These are phyloP conservation scores for Xylaria palmicola DNA, from an alignment of 495 filamentous ascomycete genomes.

Conservation along the genomic window DNA sequence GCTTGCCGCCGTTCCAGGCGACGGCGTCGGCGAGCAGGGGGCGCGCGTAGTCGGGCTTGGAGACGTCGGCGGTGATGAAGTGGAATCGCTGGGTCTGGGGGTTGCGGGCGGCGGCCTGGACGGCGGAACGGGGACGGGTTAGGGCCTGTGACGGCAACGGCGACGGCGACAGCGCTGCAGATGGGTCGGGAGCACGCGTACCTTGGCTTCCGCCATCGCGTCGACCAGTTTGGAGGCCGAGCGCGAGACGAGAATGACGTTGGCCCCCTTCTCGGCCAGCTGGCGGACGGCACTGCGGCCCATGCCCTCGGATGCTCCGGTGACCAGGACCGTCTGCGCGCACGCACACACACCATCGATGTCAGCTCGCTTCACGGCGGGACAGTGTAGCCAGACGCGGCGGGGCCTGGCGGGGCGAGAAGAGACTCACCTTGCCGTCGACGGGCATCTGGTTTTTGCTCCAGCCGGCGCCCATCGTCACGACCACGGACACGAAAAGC, in stretches of 20 bases:
- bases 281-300: conserved; percentile 70
- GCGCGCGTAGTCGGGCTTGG: conserved; percentile 61
- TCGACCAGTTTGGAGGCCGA: conserved; percentile 70
- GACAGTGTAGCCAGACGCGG: background rate
- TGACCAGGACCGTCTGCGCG: conserved; percentile 75
- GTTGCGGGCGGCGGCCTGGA: conserved; percentile 57
- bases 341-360: background rate
- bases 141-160: conserved; percentile 7
- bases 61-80: conserved; percentile 82
- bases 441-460: conserved; percentile 77
- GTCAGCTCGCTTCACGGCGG: background rate
- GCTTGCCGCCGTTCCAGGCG: conserved; percentile 73
- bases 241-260: conserved; percentile 81
- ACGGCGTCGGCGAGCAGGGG: conserved; percentile 69
- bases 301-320: conserved; percentile 92
- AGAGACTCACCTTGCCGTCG: conserved; percentile 63
- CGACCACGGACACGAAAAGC: conserved; percentile 45
- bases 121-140: conserved; percentile 5
- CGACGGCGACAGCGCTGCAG: background rate
- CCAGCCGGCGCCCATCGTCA: conserved; percentile 65
- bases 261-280: conserved; percentile 80
- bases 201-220: conserved; percentile 65
- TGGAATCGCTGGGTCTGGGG: conserved; percentile 71
- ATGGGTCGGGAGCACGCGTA: conserved; percentile 22
- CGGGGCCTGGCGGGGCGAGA: too few species aligned